Conservation (phyloP, 192 early-diverging fungal species). For the Spinellus fusiger region DNA sequence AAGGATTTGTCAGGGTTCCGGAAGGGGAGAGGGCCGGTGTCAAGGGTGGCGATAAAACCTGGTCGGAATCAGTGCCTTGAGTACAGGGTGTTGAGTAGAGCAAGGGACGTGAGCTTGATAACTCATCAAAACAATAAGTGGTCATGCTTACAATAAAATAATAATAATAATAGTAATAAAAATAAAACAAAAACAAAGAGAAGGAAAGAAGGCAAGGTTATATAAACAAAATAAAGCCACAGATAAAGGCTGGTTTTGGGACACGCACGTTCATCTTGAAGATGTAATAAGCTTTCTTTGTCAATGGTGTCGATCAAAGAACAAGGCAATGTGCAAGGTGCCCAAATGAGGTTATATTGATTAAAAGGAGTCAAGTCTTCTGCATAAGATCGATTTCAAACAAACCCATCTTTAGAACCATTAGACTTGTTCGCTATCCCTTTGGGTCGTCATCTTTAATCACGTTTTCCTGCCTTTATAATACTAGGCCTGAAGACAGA, state of each 20-base stretch:
- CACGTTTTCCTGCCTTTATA: constrained; percentile 10
- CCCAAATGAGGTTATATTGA: constrained; percentile 20
- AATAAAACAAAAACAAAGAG: neutral
- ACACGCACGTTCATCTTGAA: constrained; percentile 2
- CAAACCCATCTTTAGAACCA: constrained; percentile 6
- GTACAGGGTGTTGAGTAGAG: constrained; percentile 7
- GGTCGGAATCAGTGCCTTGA: constrained; percentile 10
- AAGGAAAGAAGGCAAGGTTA: neutral
- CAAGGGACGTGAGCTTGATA: constrained; percentile 6
- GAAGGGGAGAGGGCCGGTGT: constrained; percentile 21
- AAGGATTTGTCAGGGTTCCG: constrained; percentile 2
- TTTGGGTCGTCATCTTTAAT: constrained; percentile 20
- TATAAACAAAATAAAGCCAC: constrained; percentile 1
- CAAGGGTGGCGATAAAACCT: constrained; percentile 22
- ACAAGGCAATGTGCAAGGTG: neutral
- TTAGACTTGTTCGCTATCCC: neutral
- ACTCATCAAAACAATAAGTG: constrained; percentile 13
- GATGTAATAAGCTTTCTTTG: constrained; percentile 5
- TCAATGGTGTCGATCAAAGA: constrained; percentile 17
- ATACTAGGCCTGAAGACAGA: constrained; percentile 17
- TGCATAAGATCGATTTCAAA: constrained; percentile 21
- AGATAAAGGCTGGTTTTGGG: neutral
- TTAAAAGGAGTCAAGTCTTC: constrained; percentile 13
- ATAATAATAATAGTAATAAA: neutral
- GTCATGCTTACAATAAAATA: constrained; percentile 1